Conservation (phyloP, 306 rosid species). For the Oemleria cerasiformis region DNA sequence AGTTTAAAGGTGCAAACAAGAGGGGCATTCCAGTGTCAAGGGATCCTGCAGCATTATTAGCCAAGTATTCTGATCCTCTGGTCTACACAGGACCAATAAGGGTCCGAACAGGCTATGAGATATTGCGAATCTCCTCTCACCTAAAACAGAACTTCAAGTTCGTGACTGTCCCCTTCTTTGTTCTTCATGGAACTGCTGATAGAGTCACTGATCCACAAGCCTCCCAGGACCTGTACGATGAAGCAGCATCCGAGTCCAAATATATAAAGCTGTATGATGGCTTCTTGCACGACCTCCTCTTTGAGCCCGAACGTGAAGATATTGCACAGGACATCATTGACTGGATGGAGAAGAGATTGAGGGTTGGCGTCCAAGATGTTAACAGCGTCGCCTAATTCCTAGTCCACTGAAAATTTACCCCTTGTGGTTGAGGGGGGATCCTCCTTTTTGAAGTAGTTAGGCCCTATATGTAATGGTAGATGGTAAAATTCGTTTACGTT, state of each 20-base stretch:
- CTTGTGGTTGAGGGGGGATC: not conserved
- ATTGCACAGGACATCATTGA: constrained; percentile 72
- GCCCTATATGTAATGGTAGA: not conserved
- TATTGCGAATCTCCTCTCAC: constrained; percentile 71
- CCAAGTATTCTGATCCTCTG: constrained; percentile 91
- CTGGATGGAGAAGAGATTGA: constrained; percentile 80
- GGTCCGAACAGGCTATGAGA: constrained; percentile 95
- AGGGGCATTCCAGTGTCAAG: constrained; percentile 98
- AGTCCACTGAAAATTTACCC: constrained; percentile 6
- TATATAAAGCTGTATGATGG: constrained; percentile 94
- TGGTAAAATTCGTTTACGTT: not conserved
- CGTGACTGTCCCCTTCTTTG: constrained; percentile 88
- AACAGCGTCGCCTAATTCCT: constrained; percentile 12
- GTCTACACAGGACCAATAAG: constrained; percentile 97
- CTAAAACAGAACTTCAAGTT: constrained; percentile 63
- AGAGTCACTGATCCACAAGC: constrained; percentile 94
- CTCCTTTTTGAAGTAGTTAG: not conserved
- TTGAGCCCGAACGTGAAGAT: constrained; percentile 92
- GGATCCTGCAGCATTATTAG: constrained; percentile 88
- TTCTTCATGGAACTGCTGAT: constrained; percentile 96
- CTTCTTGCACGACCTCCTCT: constrained; percentile 86
- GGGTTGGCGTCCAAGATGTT: constrained; percentile 12
- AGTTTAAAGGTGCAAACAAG: constrained; percentile 96
- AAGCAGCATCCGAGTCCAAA: constrained; percentile 76
- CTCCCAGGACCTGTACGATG: constrained; percentile 71